Conservation (phyloP, 805 yeast genomes). For the Yarrowia sp. region DNA sequence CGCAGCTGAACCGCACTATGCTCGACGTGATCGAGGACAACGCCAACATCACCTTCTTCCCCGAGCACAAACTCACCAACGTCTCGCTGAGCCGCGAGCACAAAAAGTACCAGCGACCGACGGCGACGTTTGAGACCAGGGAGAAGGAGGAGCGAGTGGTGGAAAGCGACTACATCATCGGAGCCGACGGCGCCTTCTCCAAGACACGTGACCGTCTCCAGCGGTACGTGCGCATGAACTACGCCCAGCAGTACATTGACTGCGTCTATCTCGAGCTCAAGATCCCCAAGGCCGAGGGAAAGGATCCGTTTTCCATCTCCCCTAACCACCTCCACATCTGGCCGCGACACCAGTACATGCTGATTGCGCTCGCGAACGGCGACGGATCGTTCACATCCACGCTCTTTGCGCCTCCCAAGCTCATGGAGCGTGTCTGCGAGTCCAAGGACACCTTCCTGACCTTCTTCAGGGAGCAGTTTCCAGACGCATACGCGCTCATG, state of each 20-base stretch:
- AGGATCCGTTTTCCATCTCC: conserved; percentile 48
- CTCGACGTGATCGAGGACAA: conserved; percentile 60
- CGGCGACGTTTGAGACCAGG: conserved; percentile 28
- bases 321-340: conserved; percentile 86
- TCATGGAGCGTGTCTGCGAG: conserved; percentile 51
- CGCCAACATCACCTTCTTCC: conserved; percentile 48
- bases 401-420: conserved; percentile 75
- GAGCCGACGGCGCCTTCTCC: conserved; percentile 86
- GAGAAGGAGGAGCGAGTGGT: conserved; percentile 27
- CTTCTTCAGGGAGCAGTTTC: conserved; percentile 63
- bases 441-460: conserved; percentile 46
- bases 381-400: conserved; percentile 90
- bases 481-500: conserved; percentile 69
- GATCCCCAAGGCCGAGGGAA: conserved; percentile 49
- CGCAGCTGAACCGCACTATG: conserved; percentile 60
- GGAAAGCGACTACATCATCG: conserved; percentile 62
- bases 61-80: conserved; percentile 54
- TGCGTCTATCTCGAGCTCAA: conserved; percentile 78
- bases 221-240: conserved; percentile 64
- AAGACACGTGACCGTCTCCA: conserved; percentile 68
- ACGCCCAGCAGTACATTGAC: conserved; percentile 73
- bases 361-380: conserved; percentile 80
- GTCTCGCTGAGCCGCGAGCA: conserved; percentile 40
- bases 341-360: conserved; percentile 86
- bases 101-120: conserved; percentile 14